phyloP scores from a whole-genome alignment of 2,329 filamentous ascomycete genomes.

The Calonectria henricotiae region DNA sequence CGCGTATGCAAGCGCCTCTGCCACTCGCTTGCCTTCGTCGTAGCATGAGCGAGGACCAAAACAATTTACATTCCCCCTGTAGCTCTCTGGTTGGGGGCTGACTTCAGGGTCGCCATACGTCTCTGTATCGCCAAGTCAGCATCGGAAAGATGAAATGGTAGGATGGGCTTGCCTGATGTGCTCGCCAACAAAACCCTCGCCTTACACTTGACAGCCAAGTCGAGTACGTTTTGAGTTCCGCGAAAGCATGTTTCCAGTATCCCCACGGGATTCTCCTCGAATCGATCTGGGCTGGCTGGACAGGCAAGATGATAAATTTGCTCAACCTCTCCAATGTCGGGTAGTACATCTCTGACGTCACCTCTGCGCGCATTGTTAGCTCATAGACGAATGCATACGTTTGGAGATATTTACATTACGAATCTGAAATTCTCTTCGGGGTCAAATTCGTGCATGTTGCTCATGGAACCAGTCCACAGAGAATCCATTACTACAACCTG shows the following conservation, averaged over 20 bases:
- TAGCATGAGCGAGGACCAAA: conserved; percentile 62
- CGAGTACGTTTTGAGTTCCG: conserved; percentile 41
- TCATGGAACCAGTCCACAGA: conserved; percentile 43
- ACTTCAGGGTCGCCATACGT: conserved; percentile 44
- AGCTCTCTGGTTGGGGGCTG: conserved; percentile 46
- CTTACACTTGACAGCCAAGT: conserved; percentile 43
- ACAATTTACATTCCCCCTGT: conserved; percentile 62
- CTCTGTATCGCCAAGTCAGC: conserved; percentile 18
- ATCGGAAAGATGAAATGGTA: rapidly evolving
- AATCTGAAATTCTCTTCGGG: conserved; percentile 37
- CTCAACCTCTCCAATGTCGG: conserved; percentile 36
- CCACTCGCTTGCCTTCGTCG: conserved; percentile 61
- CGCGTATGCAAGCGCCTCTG: conserved; percentile 58
- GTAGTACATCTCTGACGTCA: conserved; percentile 43
- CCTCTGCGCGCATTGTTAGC: background rate
- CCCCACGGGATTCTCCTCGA: conserved; percentile 43
- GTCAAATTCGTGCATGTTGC: conserved; percentile 35
- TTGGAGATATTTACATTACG: conserved; percentile 28
- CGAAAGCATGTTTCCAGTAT: conserved; percentile 47
- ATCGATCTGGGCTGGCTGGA: conserved; percentile 43
- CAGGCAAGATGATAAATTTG: conserved; percentile 48
- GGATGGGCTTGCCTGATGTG: conserved; percentile 35
- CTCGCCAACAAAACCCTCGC: conserved; percentile 42
- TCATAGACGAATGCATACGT: background rate
- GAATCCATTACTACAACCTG: conserved; percentile 44